Percentiles rank a stretch among this genome's conserved stretches.
These are phyloP conservation scores for Parathielavia appendiculata DNA, from an alignment of 495 filamentous ascomycete species.

Conservation along the genomic window DNA sequence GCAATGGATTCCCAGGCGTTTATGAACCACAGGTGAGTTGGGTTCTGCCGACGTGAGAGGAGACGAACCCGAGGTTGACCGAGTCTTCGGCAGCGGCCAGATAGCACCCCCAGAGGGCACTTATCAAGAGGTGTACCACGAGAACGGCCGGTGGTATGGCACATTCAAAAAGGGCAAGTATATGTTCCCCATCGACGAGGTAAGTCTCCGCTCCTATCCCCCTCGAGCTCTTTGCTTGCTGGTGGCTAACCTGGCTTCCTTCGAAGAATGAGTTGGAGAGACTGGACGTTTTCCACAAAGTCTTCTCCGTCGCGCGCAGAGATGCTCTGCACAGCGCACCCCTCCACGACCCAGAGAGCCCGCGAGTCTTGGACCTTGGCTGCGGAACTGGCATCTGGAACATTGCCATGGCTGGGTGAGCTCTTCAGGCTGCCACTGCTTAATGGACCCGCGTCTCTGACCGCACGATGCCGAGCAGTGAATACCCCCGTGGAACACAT, in stretches of 20 bases:
- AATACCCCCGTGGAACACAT: slow-evolving; percentile 21
- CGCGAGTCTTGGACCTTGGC: slow-evolving; percentile 72
- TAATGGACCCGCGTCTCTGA: not conserved
- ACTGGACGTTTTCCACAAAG: slow-evolving; percentile 72
- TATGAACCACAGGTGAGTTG: slow-evolving; percentile 8
- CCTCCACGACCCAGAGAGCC: slow-evolving; percentile 33
- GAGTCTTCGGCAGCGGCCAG: not conserved
- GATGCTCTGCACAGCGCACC: slow-evolving; percentile 53
- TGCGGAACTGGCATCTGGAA: slow-evolving; percentile 90
- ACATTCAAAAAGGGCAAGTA: slow-evolving; percentile 53
- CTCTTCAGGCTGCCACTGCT: slow-evolving; percentile 11
- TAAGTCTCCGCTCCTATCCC: slow-evolving; percentile 20
- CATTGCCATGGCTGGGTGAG: slow-evolving; percentile 79
- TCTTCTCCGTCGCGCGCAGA: slow-evolving; percentile 62
- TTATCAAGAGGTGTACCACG: slow-evolving; percentile 35
- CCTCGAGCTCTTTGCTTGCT: not conserved
- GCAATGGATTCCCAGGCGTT: slow-evolving; percentile 12
- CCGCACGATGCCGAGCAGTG: slow-evolving; percentile 11
- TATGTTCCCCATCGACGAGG: slow-evolving; percentile 61
- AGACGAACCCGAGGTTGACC: not conserved
- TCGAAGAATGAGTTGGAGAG: slow-evolving; percentile 62
- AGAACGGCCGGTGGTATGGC: slow-evolving; percentile 55
- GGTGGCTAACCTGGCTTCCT: not conserved
- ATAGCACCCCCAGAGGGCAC: not conserved
- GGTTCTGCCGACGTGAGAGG: not conserved